A percentile compares a stretch with the other conserved stretches of the same genome.
These are phyloP conservation scores for Globisporangium ultimum DNA, from an alignment of 352 stramenopile species.

Conservation along the genomic window DNA sequence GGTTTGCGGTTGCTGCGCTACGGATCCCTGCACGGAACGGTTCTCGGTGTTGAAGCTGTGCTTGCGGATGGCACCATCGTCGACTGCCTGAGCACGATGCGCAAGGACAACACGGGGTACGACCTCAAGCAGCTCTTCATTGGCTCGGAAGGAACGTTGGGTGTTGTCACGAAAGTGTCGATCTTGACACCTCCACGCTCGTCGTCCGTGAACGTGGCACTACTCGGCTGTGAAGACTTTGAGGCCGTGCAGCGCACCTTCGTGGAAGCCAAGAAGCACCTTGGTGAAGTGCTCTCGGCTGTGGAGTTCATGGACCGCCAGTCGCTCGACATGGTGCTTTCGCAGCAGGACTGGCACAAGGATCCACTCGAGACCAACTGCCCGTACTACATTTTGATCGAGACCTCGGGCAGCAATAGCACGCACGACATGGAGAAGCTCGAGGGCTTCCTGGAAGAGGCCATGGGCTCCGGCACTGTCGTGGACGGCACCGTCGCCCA, in stretches of 20 bases:
- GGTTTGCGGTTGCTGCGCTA: constrained; percentile 94
- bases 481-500: constrained; percentile 92
- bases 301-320: constrained; percentile 95
- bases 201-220: constrained; percentile 80
- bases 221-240: constrained; percentile 91
- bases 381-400: constrained; percentile 94
- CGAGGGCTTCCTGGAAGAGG: constrained; percentile 75
- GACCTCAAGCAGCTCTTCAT: constrained; percentile 97
- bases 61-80: constrained; percentile 89
- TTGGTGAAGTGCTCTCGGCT: constrained; percentile 94
- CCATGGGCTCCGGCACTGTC: constrained; percentile 69
- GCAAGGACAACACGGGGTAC: constrained; percentile 99
- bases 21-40: constrained; percentile 91
- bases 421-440: constrained; percentile 93
- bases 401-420: constrained; percentile 92
- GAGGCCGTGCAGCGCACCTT: constrained; percentile 78
- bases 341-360: constrained; percentile 61
- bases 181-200: constrained; percentile 70
- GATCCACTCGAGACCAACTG: constrained; percentile 62
- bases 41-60: constrained; percentile 95
- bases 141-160: constrained; percentile 95
- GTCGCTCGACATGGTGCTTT: constrained; percentile 86
- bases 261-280: constrained; percentile 75
- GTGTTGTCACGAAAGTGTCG: constrained; percentile 93
- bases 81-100: constrained; percentile 89